Conservation (phyloP, 495 filamentous ascomycete species). For the Cladorrhinum samala region DNA sequence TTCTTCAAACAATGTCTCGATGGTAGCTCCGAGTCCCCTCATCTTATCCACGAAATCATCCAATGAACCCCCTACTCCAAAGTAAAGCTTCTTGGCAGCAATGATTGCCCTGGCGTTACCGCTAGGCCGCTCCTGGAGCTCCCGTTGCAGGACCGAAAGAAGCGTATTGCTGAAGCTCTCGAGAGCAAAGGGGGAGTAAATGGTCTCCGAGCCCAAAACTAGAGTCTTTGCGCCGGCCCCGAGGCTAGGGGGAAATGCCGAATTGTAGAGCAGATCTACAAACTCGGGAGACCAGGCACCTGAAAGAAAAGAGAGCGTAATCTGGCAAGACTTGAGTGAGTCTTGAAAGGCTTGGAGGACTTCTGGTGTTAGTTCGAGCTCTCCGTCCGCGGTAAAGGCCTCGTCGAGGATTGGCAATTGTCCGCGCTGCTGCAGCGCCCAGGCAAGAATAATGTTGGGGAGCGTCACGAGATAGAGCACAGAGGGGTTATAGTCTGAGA, state of each 20-base stretch:
- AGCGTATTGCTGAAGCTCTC: constrained; percentile 68
- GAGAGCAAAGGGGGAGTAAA: constrained; percentile 79
- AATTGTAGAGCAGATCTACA: constrained; percentile 46
- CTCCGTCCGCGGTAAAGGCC: constrained; percentile 49
- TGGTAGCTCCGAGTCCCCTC: constrained; percentile 46
- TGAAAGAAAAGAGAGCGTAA: constrained; percentile 68
- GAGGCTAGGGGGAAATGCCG: constrained; percentile 12
- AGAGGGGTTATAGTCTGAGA: constrained; percentile 84
- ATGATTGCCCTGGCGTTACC: constrained; percentile 60
- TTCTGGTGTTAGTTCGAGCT: constrained; percentile 65
- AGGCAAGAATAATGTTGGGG: constrained; percentile 81
- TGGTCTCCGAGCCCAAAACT: constrained; percentile 86
- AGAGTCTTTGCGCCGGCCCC: constrained; percentile 34
- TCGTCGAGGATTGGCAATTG: constrained; percentile 28
- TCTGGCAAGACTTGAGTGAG: constrained; percentile 48
- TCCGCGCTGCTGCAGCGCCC: constrained; percentile 48
- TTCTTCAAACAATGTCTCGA: constrained; percentile 58
- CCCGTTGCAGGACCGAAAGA: constrained; percentile 53
- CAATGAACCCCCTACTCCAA: constrained; percentile 90
- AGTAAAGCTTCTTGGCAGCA: constrained; percentile 90
- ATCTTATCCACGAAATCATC: constrained; percentile 74
- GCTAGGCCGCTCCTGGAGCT: constrained; percentile 34
- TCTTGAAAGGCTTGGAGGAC: constrained; percentile 56
- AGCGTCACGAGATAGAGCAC: constrained; percentile 84
- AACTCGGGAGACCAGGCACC: constrained; percentile 77